These are phyloP conservation scores for Coccomyxa subellipsoidea DNA, from an alignment of 163 green algal genomes.

Conservation along the genomic window DNA sequence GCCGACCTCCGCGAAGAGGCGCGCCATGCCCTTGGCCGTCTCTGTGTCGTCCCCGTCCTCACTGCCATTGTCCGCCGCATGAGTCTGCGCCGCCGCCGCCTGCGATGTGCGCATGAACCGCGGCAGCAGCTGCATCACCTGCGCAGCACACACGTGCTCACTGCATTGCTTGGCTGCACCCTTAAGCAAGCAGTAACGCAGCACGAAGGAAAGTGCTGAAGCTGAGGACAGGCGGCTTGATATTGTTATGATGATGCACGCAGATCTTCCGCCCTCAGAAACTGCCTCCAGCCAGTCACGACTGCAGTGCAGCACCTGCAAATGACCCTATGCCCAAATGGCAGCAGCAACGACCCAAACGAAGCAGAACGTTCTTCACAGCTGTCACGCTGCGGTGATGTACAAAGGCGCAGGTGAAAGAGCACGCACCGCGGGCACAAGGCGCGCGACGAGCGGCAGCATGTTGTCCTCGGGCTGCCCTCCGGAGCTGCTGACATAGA, in stretches of 20 bases:
- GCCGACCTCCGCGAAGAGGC: constrained; percentile 89
- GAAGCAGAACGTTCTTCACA: too few species aligned
- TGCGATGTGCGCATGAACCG: constrained; percentile 53
- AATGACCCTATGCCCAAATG: too few species aligned
- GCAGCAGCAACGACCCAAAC: too few species aligned
- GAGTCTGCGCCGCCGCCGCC: constrained; percentile 16
- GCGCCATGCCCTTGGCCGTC: constrained; percentile 74
- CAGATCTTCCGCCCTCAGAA: too few species aligned
- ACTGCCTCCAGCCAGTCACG: too few species aligned
- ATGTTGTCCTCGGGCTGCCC: constrained; percentile 42
- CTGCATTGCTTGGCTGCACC: too few species aligned
- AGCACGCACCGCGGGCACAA: constrained; percentile 41
- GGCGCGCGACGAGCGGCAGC: constrained; percentile 62
- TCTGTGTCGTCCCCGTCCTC: constrained; percentile 54
- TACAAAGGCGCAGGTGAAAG: neutral
- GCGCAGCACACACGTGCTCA: too few species aligned
- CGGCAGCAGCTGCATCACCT: constrained; percentile 55
- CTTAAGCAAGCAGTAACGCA: too few species aligned
- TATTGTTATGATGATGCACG: too few species aligned
- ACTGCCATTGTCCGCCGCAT: constrained; percentile 28
- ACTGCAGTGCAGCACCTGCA: too few species aligned
- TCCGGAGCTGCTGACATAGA: constrained; percentile 54
- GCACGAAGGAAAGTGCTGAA: neutral
- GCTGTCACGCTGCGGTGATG: too few species aligned
- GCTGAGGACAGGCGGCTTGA: neutral